phyloP scores from a whole-genome alignment of 129 eudicot species.

The Artemisia annua region DNA sequence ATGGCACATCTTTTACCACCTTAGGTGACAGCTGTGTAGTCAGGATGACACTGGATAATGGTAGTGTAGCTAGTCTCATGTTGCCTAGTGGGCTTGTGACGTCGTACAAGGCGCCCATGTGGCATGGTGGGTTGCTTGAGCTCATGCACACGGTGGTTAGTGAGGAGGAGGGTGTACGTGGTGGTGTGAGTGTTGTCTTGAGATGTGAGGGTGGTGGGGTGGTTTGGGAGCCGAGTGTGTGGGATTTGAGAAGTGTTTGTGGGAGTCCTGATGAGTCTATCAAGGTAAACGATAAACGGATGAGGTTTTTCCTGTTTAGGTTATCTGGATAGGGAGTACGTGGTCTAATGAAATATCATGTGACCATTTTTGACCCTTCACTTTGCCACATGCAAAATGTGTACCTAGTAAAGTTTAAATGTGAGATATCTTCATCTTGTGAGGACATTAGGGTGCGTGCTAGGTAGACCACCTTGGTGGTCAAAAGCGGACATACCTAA shows the following conservation, averaged over 20 bases:
- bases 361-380: too few species aligned
- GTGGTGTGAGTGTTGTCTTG: conserved; percentile 71
- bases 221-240: conserved; percentile 58
- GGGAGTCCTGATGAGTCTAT: conserved; percentile 67
- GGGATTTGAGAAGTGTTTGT: conserved; percentile 58
- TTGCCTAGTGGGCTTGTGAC: conserved; percentile 89
- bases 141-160: conserved; percentile 54
- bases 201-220: conserved; percentile 31
- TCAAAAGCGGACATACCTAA: too few species aligned
- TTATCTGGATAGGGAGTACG: too few species aligned
- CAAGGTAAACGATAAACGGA: conserved; percentile 60
- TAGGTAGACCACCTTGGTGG: too few species aligned
- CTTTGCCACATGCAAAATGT: too few species aligned
- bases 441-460: too few species aligned
- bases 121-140: conserved; percentile 83
- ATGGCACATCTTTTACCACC: conserved; percentile 57
- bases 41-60: conserved; percentile 61
- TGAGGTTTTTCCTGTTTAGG: background rate
- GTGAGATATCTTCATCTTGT: too few species aligned
- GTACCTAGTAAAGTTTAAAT: too few species aligned
- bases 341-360: too few species aligned
- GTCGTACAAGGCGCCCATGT: conserved; percentile 78
- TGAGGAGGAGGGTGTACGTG: conserved; percentile 41
- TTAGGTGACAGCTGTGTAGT: conserved; percentile 61
- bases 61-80: conserved; percentile 67